Evolutionary conservation across 2,329 filamentous ascomycete species (phyloP).

Genomic region (Tolypocladium tropicale): DNA sequence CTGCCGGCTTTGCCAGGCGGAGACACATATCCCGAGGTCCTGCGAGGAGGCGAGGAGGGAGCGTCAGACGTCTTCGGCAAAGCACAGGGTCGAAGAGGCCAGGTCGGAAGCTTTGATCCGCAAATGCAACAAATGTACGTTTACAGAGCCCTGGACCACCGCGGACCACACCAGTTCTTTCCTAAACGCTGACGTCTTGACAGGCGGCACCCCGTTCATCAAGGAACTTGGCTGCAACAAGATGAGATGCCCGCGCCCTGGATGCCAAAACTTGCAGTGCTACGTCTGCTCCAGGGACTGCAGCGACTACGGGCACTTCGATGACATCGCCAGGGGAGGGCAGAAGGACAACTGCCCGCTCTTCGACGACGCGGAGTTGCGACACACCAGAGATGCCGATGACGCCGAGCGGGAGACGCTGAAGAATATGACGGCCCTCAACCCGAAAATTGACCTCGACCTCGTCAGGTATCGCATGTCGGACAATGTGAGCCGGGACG

Average conservation of each 20-base stretch:
- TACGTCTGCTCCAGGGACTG: conserved; percentile 63
- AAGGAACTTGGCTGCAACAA: conserved; percentile 78
- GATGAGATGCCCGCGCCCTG: conserved; percentile 55
- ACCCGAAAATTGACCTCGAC: conserved; percentile 49
- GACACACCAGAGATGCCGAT: conserved; percentile 53
- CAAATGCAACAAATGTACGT: conserved; percentile 55
- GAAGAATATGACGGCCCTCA: conserved; percentile 41
- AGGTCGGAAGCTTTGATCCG: conserved; percentile 74
- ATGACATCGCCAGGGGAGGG: conserved; percentile 36
- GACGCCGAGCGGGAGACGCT: conserved; percentile 50
- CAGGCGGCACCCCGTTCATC: conserved; percentile 62
- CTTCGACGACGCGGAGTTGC: conserved; percentile 50
- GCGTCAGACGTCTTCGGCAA: conserved; percentile 41
- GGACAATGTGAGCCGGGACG: conserved; percentile 35
- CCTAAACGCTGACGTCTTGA: conserved; percentile 7
- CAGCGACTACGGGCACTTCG: conserved; percentile 60
- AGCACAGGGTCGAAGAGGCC: conserved; percentile 68
- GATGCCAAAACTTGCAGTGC: conserved; percentile 45
- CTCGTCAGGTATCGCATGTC: conserved; percentile 51
- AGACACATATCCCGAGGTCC: conserved; percentile 61
- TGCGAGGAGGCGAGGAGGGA: conserved; percentile 59
- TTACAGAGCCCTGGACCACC: too few species aligned
- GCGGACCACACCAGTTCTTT: neutral
- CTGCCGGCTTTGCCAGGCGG: conserved; percentile 57
- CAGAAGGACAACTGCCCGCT: conserved; percentile 51